These are phyloP conservation scores for Fusarium falciforme DNA, from an alignment of 2,329 filamentous ascomycete genomes.

Conservation along the genomic window DNA sequence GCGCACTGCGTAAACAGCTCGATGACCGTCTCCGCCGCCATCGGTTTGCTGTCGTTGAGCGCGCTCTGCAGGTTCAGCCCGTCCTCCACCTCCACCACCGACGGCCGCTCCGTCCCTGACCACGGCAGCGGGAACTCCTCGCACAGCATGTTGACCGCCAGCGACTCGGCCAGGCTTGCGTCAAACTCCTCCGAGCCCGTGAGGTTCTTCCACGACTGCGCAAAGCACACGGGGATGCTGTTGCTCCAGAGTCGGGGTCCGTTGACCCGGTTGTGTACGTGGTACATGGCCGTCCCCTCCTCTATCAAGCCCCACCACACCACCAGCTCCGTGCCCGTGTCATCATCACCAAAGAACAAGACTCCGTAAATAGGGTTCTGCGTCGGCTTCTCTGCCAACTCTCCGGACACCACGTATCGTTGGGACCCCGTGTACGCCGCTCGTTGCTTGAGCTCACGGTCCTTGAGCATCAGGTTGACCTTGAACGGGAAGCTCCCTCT, in stretches of 20 bases:
- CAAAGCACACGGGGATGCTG: constrained; percentile 43
- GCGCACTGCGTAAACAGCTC: constrained; percentile 41
- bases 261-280: constrained; percentile 37
- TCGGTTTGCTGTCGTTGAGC: constrained; percentile 33
- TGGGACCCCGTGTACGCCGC: constrained; percentile 43
- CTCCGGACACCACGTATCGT: constrained; percentile 39
- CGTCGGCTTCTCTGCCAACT: constrained; percentile 34
- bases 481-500: constrained; percentile 43
- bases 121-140: constrained; percentile 41
- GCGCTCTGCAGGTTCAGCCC: constrained; percentile 36
- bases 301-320: constrained; percentile 45
- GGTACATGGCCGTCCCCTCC: constrained; percentile 42
- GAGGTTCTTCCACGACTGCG: constrained; percentile 42
- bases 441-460: constrained; percentile 36
- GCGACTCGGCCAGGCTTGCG: constrained; percentile 33
- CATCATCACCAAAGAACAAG: constrained; percentile 39
- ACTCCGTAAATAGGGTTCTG: constrained; percentile 44
- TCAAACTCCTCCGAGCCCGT: constrained; percentile 36
- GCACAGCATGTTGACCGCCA: constrained; percentile 42
- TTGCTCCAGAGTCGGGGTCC: constrained; percentile 42
- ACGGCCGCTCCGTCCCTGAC: constrained; percentile 34
- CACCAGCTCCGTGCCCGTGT: constrained; percentile 40
- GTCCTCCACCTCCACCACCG: constrained; percentile 41
- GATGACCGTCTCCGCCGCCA: constrained; percentile 38
- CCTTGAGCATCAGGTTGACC: constrained; percentile 38